Evolutionary conservation across 108 stramenopile genomes (phyloP), one percentile per base, ranked within the genome.

Genomic region (Conticribra guillardii): DNA sequence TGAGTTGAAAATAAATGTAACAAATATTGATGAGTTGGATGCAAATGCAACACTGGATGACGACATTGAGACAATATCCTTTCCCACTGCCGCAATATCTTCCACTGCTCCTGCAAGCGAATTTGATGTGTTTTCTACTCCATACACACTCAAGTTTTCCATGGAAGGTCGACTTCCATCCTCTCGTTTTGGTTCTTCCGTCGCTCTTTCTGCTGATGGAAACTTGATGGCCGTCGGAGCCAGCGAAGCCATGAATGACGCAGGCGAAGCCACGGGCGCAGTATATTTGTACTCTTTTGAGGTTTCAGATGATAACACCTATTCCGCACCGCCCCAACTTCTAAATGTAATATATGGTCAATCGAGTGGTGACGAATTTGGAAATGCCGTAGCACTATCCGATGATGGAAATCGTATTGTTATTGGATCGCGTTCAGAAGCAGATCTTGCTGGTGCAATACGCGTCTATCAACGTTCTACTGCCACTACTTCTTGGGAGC

Each of bases 391-490:
- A 22, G 62, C 72, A 14, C 2, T 73, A 44, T 73, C 72, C 19
- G 49, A 64, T 30, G 62, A 64, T 50, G 72, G 72, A 21, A 73
- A 37, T 23, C 55, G 54, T 2, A 33, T 73, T 49, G 72, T 73
- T 17, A 24, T 73, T 51, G 72, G 63, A 34, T 54, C 62, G 4
- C 72, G 72, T 28, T 73, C 72, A 9, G 72, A 73, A 33, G 33
- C 22, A 9, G 18, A 44, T 8, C 72, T 62, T 21, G 17, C 55
- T 8, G 72, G 72, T 27, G 62, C 62, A n/a, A 60, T 73, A n/a
- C 72, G 72, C 23, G 46, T 73, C 54, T 73, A 57, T 73, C 48
- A 30, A 14, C 17, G 28, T 16, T n/a, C 63, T 4, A 62, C 47
- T 29, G 22, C 28, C 4, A n/a, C n/a, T n/a, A n/a, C n/a, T n/a